These are phyloP conservation scores for Trypethelium eluteriae DNA, from an alignment of 495 filamentous ascomycete species.

Conservation along the genomic window DNA sequence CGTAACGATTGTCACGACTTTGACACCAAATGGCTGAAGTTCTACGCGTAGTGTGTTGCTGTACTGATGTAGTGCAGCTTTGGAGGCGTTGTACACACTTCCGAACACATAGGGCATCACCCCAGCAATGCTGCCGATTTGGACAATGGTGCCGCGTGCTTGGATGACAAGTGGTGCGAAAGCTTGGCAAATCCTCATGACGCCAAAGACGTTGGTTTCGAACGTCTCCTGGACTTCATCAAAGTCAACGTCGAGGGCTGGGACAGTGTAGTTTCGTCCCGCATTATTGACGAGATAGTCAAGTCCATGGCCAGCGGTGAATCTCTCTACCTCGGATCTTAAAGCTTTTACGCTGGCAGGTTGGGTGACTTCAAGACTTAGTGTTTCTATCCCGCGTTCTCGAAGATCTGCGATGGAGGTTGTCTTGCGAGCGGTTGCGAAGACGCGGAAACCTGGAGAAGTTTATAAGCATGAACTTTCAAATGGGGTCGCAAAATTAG, in stretches of 20 bases:
- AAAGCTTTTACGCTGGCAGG: constrained; percentile 41
- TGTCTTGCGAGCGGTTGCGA: constrained; percentile 52
- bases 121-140: constrained; percentile 52
- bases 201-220: constrained; percentile 52
- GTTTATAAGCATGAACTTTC: neutral
- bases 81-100: constrained; percentile 54
- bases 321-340: constrained; percentile 38
- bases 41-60: constrained; percentile 54
- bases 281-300: constrained; percentile 60
- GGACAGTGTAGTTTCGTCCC: constrained; percentile 53
- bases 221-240: constrained; percentile 47
- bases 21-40: constrained; percentile 42
- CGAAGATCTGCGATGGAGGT: constrained; percentile 41
- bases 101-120: constrained; percentile 41
- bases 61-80: constrained; percentile 56
- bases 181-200: constrained; percentile 52
- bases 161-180: constrained; percentile 53
- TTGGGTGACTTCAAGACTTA: constrained; percentile 48
- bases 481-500: neutral
- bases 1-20: constrained; percentile 46
- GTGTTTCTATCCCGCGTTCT: constrained; percentile 45
- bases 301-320: constrained; percentile 42
- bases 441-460: constrained; percentile 40
- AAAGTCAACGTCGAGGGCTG: constrained; percentile 50
- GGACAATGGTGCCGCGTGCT: constrained; percentile 54